These are phyloP conservation scores for Populus davidiana DNA, from an alignment of 345 rosid genomes.

Conservation along the genomic window DNA sequence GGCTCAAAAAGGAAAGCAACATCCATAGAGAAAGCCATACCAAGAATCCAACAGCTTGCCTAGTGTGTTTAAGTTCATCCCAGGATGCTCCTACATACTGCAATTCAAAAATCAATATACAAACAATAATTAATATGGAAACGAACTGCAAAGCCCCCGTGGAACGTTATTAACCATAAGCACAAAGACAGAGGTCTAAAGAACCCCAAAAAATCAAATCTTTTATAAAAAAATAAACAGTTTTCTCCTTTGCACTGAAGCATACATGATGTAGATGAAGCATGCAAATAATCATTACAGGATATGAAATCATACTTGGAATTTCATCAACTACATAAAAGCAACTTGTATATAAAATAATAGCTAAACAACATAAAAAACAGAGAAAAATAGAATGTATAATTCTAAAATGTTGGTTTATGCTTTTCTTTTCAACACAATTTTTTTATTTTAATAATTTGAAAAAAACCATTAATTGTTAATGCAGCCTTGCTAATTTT, in stretches of 20 bases:
- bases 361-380: not conserved
- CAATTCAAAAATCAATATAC: slow-evolving; percentile 2
- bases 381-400: not conserved
- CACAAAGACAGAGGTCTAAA: not conserved
- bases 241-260: not conserved
- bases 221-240: not conserved
- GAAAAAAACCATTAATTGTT: not conserved
- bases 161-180: not conserved
- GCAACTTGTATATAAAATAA: not conserved
- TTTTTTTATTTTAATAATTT: not conserved
- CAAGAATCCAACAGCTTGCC: slow-evolving; percentile 35
- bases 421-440: not conserved
- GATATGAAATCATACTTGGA: not conserved
- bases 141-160: not conserved
- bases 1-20: not conserved
- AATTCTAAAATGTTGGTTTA: not conserved
- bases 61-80: slow-evolving; percentile 33
- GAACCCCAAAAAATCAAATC: not conserved
- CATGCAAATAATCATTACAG: not conserved
- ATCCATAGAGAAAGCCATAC: slow-evolving; percentile 8
- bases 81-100: slow-evolving; percentile 22
- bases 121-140: not conserved
- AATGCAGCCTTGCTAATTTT: not conserved
- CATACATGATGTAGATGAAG: not conserved
- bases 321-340: not conserved